Percentiles rank a stretch among this genome's conserved stretches.
Conservation (phyloP, 2,329 filamentous ascomycete genomes). For the Pseudogymnoascus sp. region DNA sequence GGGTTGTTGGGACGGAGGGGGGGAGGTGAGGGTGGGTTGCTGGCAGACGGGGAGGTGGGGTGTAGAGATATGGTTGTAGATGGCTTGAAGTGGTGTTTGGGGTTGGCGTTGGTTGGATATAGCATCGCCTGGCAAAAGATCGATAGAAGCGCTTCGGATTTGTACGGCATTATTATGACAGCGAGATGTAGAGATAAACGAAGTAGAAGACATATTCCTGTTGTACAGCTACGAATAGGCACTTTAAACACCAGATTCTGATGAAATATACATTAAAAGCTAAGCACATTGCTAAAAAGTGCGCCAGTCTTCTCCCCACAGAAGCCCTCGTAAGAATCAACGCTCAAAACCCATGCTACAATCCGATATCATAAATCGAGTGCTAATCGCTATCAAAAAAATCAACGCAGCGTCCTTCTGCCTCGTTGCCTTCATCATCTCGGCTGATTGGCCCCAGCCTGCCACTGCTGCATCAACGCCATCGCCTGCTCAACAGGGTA, state of each 20-base stretch:
- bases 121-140: neutral
- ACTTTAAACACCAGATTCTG: neutral
- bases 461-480: conserved; percentile 54
- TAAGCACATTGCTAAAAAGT: neutral
- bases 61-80: conserved; percentile 9
- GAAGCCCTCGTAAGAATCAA: neutral
- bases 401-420: neutral
- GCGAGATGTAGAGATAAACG: neutral
- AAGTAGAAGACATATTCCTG: neutral
- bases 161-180: neutral
- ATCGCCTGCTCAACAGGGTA: conserved; percentile 81
- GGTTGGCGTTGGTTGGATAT: conserved; percentile 4
- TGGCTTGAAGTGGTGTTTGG: neutral
- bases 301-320: neutral
- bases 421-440: neutral
- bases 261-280: neutral
- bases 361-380: neutral
- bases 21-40: neutral
- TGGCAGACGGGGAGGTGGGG: conserved; percentile 18
- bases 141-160: neutral
- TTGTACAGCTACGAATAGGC: neutral
- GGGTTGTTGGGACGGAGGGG: conserved; percentile 12
- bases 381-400: conserved; percentile 9
- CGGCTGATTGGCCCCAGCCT: conserved; percentile 9
- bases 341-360: neutral